Evolutionary conservation across 352 stramenopile species (phyloP), one percentile per base, ranked within the genome.

Genomic region (Pythium folliculosum): DNA sequence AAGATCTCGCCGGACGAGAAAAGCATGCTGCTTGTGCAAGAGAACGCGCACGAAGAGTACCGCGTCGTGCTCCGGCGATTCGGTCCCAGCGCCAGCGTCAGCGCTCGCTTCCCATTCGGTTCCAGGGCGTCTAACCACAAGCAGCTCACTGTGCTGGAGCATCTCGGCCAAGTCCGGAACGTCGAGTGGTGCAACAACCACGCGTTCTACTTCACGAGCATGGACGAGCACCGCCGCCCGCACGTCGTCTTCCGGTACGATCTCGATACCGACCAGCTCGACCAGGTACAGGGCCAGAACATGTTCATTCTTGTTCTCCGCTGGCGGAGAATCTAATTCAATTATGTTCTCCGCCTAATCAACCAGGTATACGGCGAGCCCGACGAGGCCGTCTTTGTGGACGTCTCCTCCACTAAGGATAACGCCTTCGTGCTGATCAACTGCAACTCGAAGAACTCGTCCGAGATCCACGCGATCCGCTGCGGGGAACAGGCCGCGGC

Each of bases 381-480:
- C 17, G 77, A 96, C 49, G 73, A 80, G n/a, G 81, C 81, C 7
- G 85, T 94, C 25, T 96, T 91, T 55, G 77, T 97, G 58, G 90
- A 97, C 66, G 78, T 96, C 9, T 89, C 86, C 13, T 80, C 82
- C 23, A 95, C 87, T 1, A 97, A 97, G 56, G 89, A 96, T 77
- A 77, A 71, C 50, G 50, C 65, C 14, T 94, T 88, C 44, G 77
- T 97, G 44, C 69, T 95, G 21, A 91, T 96, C 60, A 96, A 95
- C 63, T 91, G 81, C 76, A 96, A 97, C 73, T 92, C 84, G 4
- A 96, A 96, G 73, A 83, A 80, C 52, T 81, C 77, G 50, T 96
- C 89, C n/a, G 86, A 97, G 72, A 94, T 96, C 49, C 78, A 89
- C 56, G 81, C 81, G 23, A n/a, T 72, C 12, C 57, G 23, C 7